These are phyloP conservation scores for Wolfiporia cocos DNA, from an alignment of 1,284 basidiomycete genomes.

Conservation along the genomic window DNA sequence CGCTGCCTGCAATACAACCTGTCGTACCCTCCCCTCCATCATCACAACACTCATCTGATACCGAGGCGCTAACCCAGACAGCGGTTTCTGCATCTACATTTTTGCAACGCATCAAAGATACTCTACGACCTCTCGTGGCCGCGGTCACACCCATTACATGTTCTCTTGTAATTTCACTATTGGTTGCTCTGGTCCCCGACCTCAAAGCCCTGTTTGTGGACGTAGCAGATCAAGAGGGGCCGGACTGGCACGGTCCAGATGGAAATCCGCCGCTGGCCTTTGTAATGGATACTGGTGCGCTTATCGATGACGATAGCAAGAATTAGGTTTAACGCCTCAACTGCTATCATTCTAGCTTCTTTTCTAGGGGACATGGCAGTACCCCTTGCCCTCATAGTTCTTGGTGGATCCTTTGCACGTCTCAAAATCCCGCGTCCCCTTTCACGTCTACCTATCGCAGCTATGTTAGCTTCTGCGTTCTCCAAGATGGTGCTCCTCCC, in stretches of 20 bases:
- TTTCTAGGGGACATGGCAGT: slow-evolving; percentile 47
- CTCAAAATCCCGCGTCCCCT: slow-evolving; percentile 34
- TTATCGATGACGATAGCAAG: too few relatives aligned
- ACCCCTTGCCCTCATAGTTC: slow-evolving; percentile 45
- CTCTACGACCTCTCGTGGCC: slow-evolving; percentile 18
- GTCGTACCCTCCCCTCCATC: too few relatives aligned
- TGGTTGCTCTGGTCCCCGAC: slow-evolving; percentile 40
- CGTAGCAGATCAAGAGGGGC: slow-evolving; percentile 30
- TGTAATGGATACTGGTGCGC: slow-evolving; percentile 36
- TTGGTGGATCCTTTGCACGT: slow-evolving; percentile 51
- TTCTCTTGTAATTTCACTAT: slow-evolving; percentile 38
- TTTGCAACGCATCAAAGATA: slow-evolving; percentile 11
- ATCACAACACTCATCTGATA: too few relatives aligned
- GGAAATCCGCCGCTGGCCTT: slow-evolving; percentile 45
- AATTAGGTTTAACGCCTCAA: too few relatives aligned
- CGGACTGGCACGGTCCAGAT: slow-evolving; percentile 43
- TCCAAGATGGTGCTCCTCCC: slow-evolving; percentile 49
- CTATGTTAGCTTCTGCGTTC: slow-evolving; percentile 39
- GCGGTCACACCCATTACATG: slow-evolving; percentile 39
- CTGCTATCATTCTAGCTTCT: slow-evolving; percentile 17
- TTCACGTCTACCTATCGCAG: slow-evolving; percentile 39
- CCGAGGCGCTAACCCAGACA: too few relatives aligned
- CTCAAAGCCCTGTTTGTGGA: slow-evolving; percentile 48
- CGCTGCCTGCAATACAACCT: too few relatives aligned
- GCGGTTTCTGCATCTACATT: slow-evolving; percentile 9